Percentiles rank a stretch among this genome's conserved stretches.
Conservation (phyloP, 352 stramenopile genomes). For the Plasmopara viticola region DNA sequence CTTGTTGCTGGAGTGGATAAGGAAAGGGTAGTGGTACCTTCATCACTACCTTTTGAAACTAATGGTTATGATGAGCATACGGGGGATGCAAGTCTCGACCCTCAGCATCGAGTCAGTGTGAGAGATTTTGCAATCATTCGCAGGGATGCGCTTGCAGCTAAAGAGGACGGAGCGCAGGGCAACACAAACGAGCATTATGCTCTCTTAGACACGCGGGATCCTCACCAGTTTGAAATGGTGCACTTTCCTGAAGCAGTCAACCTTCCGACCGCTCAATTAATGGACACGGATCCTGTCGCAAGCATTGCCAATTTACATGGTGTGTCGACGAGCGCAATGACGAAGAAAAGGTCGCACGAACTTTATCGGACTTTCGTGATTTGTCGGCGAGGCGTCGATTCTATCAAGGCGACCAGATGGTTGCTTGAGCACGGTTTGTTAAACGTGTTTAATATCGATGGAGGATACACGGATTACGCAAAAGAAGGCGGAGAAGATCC, state of each 20-base stretch:
- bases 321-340: background rate
- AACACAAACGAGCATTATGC: slow-evolving; percentile 19
- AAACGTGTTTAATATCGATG: slow-evolving; percentile 56
- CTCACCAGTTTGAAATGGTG: slow-evolving; percentile 69
- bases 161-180: background rate
- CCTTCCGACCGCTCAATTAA: slow-evolving; percentile 44
- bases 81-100: slow-evolving; percentile 12
- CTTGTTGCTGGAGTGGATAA: background rate
- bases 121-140: slow-evolving; percentile 36
- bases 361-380: slow-evolving; percentile 44
- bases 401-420: slow-evolving; percentile 47
- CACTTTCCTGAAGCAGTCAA: slow-evolving; percentile 68
- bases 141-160: background rate
- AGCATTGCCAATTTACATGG: slow-evolving; percentile 16
- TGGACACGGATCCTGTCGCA: slow-evolving; percentile 22
- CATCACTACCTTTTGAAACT: slow-evolving; percentile 14
- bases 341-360: background rate
- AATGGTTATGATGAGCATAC: slow-evolving; percentile 6
- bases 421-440: slow-evolving; percentile 36
- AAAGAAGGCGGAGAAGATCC: slow-evolving; percentile 31
- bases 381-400: slow-evolving; percentile 76
- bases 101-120: slow-evolving; percentile 28
- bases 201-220: slow-evolving; percentile 54
- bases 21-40: background rate
- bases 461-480: slow-evolving; percentile 66